These are phyloP conservation scores for Syzygium jambos DNA, from an alignment of 345 rosid species.

Conservation along the genomic window DNA sequence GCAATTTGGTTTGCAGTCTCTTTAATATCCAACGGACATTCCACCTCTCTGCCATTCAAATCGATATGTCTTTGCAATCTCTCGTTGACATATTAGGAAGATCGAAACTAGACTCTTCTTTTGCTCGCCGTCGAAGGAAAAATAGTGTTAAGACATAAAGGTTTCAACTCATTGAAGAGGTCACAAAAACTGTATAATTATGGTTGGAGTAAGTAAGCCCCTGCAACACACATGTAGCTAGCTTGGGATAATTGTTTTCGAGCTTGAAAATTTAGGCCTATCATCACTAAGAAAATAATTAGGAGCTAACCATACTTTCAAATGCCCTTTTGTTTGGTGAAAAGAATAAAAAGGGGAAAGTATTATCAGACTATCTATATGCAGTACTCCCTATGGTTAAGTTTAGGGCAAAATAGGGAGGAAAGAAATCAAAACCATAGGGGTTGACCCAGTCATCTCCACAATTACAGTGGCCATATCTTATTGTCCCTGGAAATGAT, in stretches of 20 bases:
- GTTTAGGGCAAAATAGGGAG: neutral
- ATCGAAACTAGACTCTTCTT: neutral
- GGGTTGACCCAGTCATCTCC: neutral
- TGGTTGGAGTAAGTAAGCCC: neutral
- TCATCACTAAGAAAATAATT: slow-evolving; percentile 14
- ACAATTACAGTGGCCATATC: neutral
- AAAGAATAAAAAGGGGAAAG: neutral
- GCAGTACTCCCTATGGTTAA: neutral
- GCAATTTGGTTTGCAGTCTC: neutral
- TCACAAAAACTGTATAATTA: neutral
- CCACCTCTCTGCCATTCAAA: neutral
- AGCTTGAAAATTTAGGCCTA: slow-evolving; percentile 11
- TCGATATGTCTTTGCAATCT: neutral
- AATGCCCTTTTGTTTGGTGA: neutral
- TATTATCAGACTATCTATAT: neutral
- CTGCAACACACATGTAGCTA: neutral
- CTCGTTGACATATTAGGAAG: neutral
- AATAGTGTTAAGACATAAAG: too few relatives aligned
- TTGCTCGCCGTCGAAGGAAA: neutral
- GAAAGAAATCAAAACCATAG: neutral
- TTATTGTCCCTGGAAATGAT: neutral
- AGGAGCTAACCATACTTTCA: slow-evolving; percentile 1
- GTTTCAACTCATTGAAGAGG: neutral
- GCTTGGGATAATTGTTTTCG: neutral
- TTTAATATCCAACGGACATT: slow-evolving; percentile 3